Conservation (phyloP, 2,329 filamentous ascomycete species). For the Thelonectria discophora region DNA sequence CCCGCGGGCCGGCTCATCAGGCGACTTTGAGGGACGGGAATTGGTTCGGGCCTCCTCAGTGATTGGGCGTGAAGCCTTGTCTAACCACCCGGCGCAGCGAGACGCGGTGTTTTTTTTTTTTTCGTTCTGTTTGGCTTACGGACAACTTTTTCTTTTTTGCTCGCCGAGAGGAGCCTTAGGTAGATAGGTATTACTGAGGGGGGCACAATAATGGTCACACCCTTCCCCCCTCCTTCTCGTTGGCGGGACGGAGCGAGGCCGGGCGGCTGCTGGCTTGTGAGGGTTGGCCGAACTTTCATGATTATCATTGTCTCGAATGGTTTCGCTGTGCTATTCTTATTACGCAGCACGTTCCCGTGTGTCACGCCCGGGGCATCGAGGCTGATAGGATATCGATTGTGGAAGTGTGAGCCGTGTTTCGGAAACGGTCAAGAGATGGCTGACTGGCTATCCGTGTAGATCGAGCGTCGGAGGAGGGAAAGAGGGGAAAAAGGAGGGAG, state of each 20-base stretch:
- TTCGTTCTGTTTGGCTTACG: background rate
- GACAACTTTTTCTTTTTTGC: background rate
- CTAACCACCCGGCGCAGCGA: slow-evolving; percentile 3
- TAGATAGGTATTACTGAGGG: too few relatives aligned
- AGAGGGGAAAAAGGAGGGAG: slow-evolving; percentile 1
- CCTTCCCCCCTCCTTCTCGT: background rate
- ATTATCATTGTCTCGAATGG: background rate
- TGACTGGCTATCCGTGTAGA: background rate
- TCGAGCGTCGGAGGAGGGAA: background rate
- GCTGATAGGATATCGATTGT: slow-evolving; percentile 10
- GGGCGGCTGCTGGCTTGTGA: background rate
- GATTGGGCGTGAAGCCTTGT: slow-evolving; percentile 9
- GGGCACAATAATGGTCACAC: slow-evolving; percentile 9
- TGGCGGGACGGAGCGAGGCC: background rate
- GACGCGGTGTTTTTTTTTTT: slow-evolving; percentile 2
- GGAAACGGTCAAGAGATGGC: slow-evolving; percentile 1
- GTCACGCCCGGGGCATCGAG: background rate
- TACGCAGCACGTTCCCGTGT: background rate
- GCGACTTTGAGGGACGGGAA: slow-evolving; percentile 9
- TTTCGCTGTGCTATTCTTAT: background rate
- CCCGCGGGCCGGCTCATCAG: background rate
- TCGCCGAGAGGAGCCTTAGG: too few relatives aligned
- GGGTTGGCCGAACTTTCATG: background rate
- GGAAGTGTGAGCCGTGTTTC: slow-evolving; percentile 16
- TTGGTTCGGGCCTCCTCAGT: slow-evolving; percentile 16